These are phyloP conservation scores for Ceratocystis destructans DNA, from an alignment of 2,329 filamentous ascomycete genomes.

Conservation along the genomic window DNA sequence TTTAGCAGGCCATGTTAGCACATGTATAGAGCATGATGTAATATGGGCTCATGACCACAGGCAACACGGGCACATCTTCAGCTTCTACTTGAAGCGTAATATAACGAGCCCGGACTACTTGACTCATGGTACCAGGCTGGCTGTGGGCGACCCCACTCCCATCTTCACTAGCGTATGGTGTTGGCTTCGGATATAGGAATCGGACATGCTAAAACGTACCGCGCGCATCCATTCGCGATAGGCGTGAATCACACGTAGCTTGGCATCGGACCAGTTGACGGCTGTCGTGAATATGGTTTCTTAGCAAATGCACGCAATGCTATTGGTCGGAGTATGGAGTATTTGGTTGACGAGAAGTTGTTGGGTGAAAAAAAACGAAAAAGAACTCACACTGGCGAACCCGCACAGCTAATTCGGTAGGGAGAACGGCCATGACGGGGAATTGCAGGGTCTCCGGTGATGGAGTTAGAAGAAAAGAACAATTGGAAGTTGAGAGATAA, in stretches of 20 bases:
- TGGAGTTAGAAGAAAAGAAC: slow-evolving; percentile 20
- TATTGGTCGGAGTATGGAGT: background rate
- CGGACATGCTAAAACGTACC: slow-evolving; percentile 46
- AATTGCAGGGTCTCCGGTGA: slow-evolving; percentile 20
- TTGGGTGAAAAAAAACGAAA: background rate
- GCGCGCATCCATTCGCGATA: slow-evolving; percentile 95
- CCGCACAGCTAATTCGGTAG: slow-evolving; percentile 76
- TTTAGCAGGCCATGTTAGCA: background rate
- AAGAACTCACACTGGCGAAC: slow-evolving; percentile 58
- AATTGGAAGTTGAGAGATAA: too few relatives aligned
- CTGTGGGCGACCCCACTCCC: background rate
- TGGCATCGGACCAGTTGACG: slow-evolving; percentile 78
- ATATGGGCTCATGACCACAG: too few relatives aligned
- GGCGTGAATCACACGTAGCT: slow-evolving; percentile 68
- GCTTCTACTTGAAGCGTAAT: background rate
- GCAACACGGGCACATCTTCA: too few relatives aligned
- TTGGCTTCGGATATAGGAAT: background rate
- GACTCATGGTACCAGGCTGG: background rate
- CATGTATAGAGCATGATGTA: too few relatives aligned
- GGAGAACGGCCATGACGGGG: slow-evolving; percentile 69
- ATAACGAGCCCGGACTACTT: background rate
- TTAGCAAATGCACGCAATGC: slow-evolving; percentile 27
- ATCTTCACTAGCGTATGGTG: background rate
- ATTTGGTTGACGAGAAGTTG: background rate
- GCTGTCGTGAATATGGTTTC: slow-evolving; percentile 38